A percentile compares a stretch with the other conserved stretches of the same genome.
These are phyloP conservation scores for Podila epicladia DNA, from an alignment of 192 early-diverging fungal species.

Conservation along the genomic window DNA sequence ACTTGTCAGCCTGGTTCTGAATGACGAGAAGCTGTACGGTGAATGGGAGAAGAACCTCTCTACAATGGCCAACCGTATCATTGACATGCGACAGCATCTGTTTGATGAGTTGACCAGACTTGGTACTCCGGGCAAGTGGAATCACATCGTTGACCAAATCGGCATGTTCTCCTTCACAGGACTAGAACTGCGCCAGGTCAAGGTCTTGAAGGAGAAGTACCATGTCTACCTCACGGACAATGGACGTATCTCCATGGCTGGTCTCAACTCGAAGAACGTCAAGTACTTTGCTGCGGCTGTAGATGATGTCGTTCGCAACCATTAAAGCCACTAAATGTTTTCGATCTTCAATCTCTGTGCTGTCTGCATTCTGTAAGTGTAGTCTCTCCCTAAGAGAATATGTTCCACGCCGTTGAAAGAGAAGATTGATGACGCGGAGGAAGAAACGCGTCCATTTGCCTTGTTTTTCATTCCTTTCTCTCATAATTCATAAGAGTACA, in stretches of 20 bases:
- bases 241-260: constrained; percentile 97
- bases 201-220: constrained; percentile 82
- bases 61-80: constrained; percentile 92
- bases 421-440: no score
- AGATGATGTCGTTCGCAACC: constrained; percentile 89
- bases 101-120: constrained; percentile 71
- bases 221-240: constrained; percentile 96
- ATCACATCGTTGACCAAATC: constrained; percentile 95
- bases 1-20: constrained; percentile 85
- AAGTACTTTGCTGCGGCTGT: constrained; percentile 89
- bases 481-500: no score
- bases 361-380: no score
- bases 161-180: constrained; percentile 99
- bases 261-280: constrained; percentile 88
- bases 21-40: constrained; percentile 75
- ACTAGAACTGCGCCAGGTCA: constrained; percentile 77
- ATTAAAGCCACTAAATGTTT: no score
- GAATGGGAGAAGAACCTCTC: constrained; percentile 86
- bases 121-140: constrained; percentile 93
- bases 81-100: constrained; percentile 83
- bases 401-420: no score
- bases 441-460: background rate
- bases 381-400: no score
- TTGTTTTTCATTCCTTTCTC: no score
- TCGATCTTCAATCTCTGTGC: no score